Evolutionary conservation across 805 yeast genomes (phyloP).

Genomic region (Wickerhamomyces ciferrii): DNA sequence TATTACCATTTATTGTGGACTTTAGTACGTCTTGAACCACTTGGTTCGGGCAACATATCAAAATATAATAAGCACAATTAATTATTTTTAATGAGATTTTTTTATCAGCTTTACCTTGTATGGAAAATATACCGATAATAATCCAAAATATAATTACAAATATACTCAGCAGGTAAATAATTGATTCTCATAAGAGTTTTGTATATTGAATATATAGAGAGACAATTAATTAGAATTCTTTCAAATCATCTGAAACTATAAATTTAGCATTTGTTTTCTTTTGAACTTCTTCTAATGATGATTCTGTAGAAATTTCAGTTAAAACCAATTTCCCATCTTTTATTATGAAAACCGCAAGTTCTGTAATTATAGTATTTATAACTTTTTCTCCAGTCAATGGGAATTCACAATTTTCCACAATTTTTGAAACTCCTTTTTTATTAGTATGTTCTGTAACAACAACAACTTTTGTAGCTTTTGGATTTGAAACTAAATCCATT

Average conservation of each 20-base stretch:
- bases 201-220: no score
- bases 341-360: constrained; percentile 41
- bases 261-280: constrained; percentile 36
- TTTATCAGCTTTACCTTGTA: no score
- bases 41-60: no score
- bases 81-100: no score
- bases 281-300: constrained; percentile 33
- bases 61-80: no score
- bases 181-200: no score
- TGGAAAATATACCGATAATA: no score
- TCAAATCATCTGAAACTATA: constrained; percentile 25
- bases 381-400: constrained; percentile 43
- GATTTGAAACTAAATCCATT: constrained; percentile 46
- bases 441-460: constrained; percentile 45
- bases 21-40: no score
- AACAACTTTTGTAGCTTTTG: constrained; percentile 37
- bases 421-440: constrained; percentile 41
- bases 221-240: constrained; percentile 3
- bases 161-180: no score
- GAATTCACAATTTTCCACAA: constrained; percentile 35
- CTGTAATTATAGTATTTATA: constrained; percentile 41
- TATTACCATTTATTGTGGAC: no score
- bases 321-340: constrained; percentile 34
- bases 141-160: no score
- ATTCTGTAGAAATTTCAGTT: constrained; percentile 35